A percentile compares a stretch with the other conserved stretches of the same genome.
Evolutionary conservation across 2,329 filamentous ascomycete species (phyloP).

Genomic region (Gremmenia infestans): DNA sequence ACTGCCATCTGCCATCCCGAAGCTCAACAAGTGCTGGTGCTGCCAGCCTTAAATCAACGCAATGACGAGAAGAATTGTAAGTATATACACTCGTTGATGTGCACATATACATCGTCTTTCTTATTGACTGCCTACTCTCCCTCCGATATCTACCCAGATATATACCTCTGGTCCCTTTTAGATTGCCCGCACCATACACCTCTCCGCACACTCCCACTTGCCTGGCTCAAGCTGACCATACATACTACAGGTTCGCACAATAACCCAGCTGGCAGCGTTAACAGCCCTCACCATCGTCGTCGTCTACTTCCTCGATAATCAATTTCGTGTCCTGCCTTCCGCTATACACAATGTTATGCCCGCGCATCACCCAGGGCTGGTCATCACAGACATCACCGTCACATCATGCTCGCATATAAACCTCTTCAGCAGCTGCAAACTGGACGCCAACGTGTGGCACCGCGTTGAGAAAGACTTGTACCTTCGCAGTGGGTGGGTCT

Average conservation of each 20-base stretch:
- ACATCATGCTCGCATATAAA: conserved; percentile 60
- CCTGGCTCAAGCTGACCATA: conserved; percentile 3
- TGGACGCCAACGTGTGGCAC: conserved; percentile 56
- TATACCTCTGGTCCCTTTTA: background rate
- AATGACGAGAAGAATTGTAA: conserved; percentile 33
- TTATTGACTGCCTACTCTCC: background rate
- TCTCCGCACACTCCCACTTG: background rate
- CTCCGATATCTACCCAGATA: background rate
- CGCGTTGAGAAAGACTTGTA: conserved; percentile 69
- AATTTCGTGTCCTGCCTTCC: conserved; percentile 62
- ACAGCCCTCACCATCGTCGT: conserved; percentile 48
- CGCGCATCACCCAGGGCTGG: conserved; percentile 60
- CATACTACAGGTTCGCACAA: conserved; percentile 39
- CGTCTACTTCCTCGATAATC: conserved; percentile 61
- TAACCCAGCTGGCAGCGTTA: conserved; percentile 29
- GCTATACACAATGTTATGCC: conserved; percentile 65
- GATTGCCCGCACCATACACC: background rate
- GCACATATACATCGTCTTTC: background rate
- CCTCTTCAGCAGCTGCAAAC: conserved; percentile 52
- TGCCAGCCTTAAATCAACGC: conserved; percentile 3
- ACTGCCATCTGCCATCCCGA: background rate
- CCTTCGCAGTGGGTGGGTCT: conserved; percentile 58
- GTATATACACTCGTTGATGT: background rate
- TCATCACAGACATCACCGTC: conserved; percentile 67
- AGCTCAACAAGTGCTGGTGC: conserved; percentile 9